Percentiles rank a stretch among this genome's conserved stretches.
These are phyloP conservation scores for Aurantiochytrium sp. DNA, from an alignment of 108 stramenopile genomes.

Conservation along the genomic window DNA sequence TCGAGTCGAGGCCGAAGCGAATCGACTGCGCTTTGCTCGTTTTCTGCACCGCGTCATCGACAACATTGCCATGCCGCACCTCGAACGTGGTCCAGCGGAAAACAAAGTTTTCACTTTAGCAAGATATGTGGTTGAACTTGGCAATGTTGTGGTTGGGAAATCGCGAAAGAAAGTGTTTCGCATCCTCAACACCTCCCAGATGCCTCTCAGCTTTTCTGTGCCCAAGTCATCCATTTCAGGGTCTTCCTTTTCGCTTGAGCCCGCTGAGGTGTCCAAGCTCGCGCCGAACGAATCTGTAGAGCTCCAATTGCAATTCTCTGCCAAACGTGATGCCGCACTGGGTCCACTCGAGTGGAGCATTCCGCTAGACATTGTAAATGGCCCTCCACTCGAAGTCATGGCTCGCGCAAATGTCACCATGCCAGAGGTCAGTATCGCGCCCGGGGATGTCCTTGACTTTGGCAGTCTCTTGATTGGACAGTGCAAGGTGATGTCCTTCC, in stretches of 20 bases:
- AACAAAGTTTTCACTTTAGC: not conserved
- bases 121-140: conserved; percentile 11
- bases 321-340: conserved; percentile 30
- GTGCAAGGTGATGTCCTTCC: conserved; percentile 39
- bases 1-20: conserved; percentile 46
- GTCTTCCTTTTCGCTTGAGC: conserved; percentile 51
- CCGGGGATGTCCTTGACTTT: conserved; percentile 20
- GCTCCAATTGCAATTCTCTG: conserved; percentile 36
- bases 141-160: not conserved
- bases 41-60: conserved; percentile 8
- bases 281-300: conserved; percentile 36
- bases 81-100: no score
- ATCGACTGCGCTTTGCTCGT: conserved; percentile 34
- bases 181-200: not conserved
- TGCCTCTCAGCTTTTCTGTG: conserved; percentile 37
- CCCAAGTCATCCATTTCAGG: conserved; percentile 42
- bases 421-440: not conserved
- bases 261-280: conserved; percentile 49
- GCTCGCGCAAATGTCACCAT: not conserved
- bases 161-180: not conserved
- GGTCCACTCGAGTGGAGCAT: not conserved
- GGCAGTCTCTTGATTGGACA: conserved; percentile 33
- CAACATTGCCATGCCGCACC: not conserved
- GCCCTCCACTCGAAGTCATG: not conserved
- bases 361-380: not conserved